A percentile compares a stretch with the other conserved stretches of the same genome.
phyloP scores from a whole-genome alignment of 1,284 basidiomycete species.

The Malassezia dermatis region DNA sequence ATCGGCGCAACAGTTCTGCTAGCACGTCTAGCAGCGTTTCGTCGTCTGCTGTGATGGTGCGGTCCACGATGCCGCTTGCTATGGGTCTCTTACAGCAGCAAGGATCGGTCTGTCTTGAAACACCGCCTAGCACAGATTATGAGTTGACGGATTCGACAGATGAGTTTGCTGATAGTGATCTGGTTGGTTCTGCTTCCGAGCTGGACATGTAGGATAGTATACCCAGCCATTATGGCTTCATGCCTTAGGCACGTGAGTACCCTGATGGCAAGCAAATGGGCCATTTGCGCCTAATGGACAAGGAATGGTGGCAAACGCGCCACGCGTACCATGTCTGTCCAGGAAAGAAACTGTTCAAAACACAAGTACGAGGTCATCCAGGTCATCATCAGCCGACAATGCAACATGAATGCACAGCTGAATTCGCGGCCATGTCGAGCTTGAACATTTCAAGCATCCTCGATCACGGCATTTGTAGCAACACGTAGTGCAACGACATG shows the following conservation, averaged over 20 bases:
- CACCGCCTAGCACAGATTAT: conserved; percentile 12
- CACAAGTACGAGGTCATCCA: too few relatives aligned
- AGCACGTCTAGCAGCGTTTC: conserved; percentile 6
- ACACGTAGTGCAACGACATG: too few relatives aligned
- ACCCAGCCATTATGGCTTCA: not conserved
- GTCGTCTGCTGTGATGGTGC: not conserved
- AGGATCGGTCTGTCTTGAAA: not conserved
- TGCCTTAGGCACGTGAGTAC: not conserved
- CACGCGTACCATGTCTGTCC: too few relatives aligned
- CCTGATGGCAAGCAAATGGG: not conserved
- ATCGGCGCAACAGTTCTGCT: conserved; percentile 10
- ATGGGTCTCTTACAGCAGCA: conserved; percentile 12
- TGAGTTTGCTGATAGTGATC: conserved; percentile 1
- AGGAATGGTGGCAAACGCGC: too few relatives aligned
- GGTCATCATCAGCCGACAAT: too few relatives aligned
- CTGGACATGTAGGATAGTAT: not conserved
- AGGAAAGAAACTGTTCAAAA: too few relatives aligned
- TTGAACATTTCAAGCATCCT: not conserved
- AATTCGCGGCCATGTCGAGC: not conserved
- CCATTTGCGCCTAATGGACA: not conserved
- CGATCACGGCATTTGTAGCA: too few relatives aligned
- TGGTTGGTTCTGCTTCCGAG: not conserved
- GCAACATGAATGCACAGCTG: not conserved
- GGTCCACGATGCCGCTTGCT: not conserved
- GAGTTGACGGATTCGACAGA: conserved; percentile 7